phyloP scores from a whole-genome alignment of 108 stramenopile genomes.

The Discostella stelligeroides region DNA sequence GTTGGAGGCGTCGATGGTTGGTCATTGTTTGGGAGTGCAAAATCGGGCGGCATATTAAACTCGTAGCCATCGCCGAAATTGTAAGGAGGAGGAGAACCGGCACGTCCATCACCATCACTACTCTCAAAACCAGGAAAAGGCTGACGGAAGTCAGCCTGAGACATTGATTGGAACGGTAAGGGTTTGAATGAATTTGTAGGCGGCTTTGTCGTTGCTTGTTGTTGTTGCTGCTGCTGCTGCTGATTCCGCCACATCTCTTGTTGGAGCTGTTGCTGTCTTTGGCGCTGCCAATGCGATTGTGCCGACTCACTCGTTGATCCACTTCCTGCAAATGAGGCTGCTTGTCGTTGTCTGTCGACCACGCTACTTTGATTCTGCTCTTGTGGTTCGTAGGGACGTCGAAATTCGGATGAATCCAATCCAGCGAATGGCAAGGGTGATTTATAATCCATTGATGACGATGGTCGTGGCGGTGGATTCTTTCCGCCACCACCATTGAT shows the following conservation, averaged over 20 bases:
- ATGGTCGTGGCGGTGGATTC: neutral
- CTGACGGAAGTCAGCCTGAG: slow-evolving; percentile 6
- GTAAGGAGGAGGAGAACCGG: neutral
- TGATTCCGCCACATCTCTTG: neutral
- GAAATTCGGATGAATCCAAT: slow-evolving; percentile 5
- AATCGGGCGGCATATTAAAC: neutral
- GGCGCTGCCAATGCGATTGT: neutral
- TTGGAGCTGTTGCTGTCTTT: neutral
- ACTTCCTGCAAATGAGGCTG: too few relatives aligned
- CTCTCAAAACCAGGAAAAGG: neutral
- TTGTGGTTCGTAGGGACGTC: slow-evolving; percentile 1
- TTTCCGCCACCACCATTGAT: neutral
- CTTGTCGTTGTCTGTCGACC: too few relatives aligned
- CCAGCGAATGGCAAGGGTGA: neutral
- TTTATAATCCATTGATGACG: neutral
- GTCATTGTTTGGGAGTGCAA: neutral
- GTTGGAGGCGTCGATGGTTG: neutral
- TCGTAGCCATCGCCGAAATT: too few relatives aligned
- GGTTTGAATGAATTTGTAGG: slow-evolving; percentile 15
- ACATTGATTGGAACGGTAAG: slow-evolving; percentile 2
- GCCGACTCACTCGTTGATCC: neutral
- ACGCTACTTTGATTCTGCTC: too few relatives aligned
- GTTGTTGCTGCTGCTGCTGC: neutral
- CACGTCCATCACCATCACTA: neutral
- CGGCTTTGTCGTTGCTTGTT: too few relatives aligned